phyloP scores from a whole-genome alignment of 2,329 filamentous ascomycete genomes.

The Epichloe brachyelytri region DNA sequence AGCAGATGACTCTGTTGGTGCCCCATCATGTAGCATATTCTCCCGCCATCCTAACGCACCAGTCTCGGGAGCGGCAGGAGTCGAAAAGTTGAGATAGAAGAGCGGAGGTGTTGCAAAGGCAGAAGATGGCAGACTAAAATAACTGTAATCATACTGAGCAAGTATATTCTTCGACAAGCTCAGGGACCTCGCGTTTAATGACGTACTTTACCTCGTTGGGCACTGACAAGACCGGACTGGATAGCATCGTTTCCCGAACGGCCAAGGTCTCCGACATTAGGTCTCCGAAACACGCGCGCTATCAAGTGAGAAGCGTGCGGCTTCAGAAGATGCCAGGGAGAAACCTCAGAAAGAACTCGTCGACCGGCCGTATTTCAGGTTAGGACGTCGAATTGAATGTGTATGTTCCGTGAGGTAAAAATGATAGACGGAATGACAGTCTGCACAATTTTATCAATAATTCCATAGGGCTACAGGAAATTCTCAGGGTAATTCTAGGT shows the following conservation, averaged over 20 bases:
- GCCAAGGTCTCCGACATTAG: constrained; percentile 11
- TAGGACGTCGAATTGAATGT: background rate
- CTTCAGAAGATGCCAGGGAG: background rate
- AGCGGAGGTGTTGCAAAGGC: constrained; percentile 8
- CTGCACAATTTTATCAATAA: background rate
- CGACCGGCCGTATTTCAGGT: background rate
- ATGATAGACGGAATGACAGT: background rate
- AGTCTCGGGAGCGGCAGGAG: constrained; percentile 1
- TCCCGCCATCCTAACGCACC: constrained; percentile 1
- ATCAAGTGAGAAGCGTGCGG: background rate
- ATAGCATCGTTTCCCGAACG: background rate
- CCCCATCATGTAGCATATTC: constrained; percentile 4
- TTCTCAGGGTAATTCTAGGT: background rate
- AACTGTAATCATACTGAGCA: constrained; percentile 11
- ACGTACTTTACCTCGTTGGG: constrained; percentile 15
- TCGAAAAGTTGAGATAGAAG: constrained; percentile 9
- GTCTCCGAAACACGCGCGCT: background rate
- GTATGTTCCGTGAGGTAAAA: background rate
- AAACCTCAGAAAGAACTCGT: background rate
- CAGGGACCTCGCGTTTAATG: background rate
- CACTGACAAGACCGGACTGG: background rate
- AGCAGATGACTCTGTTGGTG: background rate
- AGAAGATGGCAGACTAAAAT: constrained; percentile 18
- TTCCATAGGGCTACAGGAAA: background rate
- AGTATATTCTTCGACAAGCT: background rate